These are phyloP conservation scores for Trichomonas gallinae DNA, from an alignment of 208 protist species.

Conservation along the genomic window DNA sequence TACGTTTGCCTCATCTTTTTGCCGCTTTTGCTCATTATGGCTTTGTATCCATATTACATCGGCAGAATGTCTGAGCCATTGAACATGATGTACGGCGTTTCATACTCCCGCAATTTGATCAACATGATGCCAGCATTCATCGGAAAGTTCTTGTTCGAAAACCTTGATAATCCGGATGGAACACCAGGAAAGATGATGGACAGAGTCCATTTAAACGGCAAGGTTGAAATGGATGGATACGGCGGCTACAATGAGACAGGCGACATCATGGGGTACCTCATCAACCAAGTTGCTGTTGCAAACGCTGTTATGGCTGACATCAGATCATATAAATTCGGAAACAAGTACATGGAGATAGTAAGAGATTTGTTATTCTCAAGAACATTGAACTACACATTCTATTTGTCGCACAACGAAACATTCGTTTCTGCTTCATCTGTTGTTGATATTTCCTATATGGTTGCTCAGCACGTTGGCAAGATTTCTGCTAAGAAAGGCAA, in stretches of 20 bases:
- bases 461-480: not conserved
- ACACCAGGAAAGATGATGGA: too few species aligned
- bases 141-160: too few species aligned
- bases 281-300: not conserved
- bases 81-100: too few species aligned
- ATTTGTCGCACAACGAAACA: not conserved
- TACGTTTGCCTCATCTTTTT: not conserved
- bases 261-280: too few species aligned
- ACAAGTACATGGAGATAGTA: not conserved
- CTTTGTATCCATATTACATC: not conserved
- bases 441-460: not conserved
- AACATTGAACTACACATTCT: not conserved
- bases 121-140: too few species aligned
- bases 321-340: not conserved
- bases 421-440: not conserved
- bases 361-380: not conserved
- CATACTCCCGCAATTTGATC: too few species aligned
- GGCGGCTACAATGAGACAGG: not conserved
- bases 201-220: too few species aligned
- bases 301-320: not conserved
- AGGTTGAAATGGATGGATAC: not conserved
- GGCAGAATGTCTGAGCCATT: too few species aligned
- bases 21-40: not conserved
- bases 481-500: not conserved
- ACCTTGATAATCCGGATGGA: too few species aligned